phyloP scores from a whole-genome alignment of 441 rosid species.

The Syzygium syzygioides region DNA sequence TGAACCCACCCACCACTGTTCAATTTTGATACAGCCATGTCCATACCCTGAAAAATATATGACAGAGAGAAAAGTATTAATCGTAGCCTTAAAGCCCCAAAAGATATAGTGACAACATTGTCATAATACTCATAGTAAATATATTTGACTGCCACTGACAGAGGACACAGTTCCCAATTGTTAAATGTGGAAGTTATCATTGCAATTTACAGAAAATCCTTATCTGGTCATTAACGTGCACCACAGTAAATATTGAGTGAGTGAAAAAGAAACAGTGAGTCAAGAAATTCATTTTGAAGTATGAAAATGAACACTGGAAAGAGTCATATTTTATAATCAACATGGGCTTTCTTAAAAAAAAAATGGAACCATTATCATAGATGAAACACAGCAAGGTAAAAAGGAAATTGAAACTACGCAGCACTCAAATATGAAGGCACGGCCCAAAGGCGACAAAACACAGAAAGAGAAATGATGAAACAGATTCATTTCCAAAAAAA shows the following conservation, averaged over 20 bases:
- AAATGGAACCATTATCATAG: not conserved
- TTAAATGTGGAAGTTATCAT: not conserved
- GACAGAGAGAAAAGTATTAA: not conserved
- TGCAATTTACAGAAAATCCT: not conserved
- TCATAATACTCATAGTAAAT: not conserved
- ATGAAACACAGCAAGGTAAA: not conserved
- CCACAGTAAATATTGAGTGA: not conserved
- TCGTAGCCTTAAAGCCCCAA: not conserved
- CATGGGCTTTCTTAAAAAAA: not conserved
- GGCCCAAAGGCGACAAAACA: not conserved
- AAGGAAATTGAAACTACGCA: not conserved
- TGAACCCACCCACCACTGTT: slow-evolving; percentile 96
- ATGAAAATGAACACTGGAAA: not conserved
- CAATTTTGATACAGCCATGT: slow-evolving; percentile 81
- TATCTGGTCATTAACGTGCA: not conserved
- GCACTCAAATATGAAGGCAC: not conserved
- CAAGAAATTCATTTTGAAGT: not conserved
- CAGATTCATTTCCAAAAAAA: not conserved
- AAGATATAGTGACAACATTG: not conserved
- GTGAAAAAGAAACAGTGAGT: not conserved
- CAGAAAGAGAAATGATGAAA: not conserved
- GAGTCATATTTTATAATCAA: not conserved
- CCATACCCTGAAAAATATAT: slow-evolving; percentile 64
- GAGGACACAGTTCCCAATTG: not conserved
- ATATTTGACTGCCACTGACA: not conserved